A percentile compares a stretch with the other conserved stretches of the same genome.
phyloP scores from a whole-genome alignment of 208 protist species.

The Crithidia bombi region DNA sequence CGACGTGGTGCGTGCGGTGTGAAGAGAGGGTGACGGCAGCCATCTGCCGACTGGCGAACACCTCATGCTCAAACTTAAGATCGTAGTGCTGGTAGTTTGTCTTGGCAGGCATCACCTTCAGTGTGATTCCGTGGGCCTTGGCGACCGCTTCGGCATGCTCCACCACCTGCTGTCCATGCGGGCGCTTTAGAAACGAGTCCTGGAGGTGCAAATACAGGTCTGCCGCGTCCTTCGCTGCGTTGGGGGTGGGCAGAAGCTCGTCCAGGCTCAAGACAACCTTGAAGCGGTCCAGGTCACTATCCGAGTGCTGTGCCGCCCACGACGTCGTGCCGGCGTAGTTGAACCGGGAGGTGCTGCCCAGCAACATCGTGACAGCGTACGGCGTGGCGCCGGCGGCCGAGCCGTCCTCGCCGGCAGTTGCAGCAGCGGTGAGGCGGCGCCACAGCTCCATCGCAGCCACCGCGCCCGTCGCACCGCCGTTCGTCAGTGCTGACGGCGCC shows the following conservation, averaged over 20 bases:
- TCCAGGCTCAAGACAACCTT: conserved; percentile 72
- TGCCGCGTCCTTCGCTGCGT: conserved; percentile 18
- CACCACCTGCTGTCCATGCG: conserved; percentile 50
- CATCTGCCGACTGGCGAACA: conserved; percentile 74
- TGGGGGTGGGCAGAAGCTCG: conserved; percentile 51
- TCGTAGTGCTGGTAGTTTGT: conserved; percentile 87
- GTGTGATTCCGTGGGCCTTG: conserved; percentile 39
- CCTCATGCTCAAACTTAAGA: conserved; percentile 86
- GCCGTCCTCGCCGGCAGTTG: conserved; percentile 18
- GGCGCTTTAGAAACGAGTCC: conserved; percentile 58
- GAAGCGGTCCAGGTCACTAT: conserved; percentile 59
- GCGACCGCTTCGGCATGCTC: conserved; percentile 54
- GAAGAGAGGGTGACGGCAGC: conserved; percentile 79
- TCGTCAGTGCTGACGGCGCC: conserved; percentile 53
- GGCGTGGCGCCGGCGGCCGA: conserved; percentile 19
- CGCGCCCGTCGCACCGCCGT: conserved; percentile 52
- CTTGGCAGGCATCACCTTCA: conserved; percentile 64
- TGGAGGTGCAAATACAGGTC: conserved; percentile 82
- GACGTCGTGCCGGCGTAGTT: conserved; percentile 72
- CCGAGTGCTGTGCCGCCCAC: conserved; percentile 55
- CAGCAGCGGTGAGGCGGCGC: conserved; percentile 52
- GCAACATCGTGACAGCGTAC: conserved; percentile 53
- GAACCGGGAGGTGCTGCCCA: conserved; percentile 73
- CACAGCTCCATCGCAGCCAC: conserved; percentile 78
- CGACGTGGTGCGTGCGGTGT: conserved; percentile 46